Base-by-base conservation (phyloP, 371 early-diverging fungal species). In the Lichtheimia corymbifera region DNA sequence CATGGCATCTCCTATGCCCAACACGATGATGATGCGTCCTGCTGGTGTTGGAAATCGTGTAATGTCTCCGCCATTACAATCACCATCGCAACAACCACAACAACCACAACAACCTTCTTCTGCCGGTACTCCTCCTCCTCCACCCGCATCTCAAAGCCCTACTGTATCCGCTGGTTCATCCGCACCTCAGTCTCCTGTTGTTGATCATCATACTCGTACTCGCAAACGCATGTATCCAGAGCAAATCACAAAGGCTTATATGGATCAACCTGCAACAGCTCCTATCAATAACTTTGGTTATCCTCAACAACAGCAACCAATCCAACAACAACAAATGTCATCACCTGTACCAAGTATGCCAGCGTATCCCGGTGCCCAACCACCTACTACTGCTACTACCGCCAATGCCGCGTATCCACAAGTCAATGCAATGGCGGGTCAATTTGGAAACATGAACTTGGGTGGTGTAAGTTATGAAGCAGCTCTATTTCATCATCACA, bases 151-250 rank as follows among this genome's bases (percentile, higher is more conserved):
- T n/a, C 60, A 52, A 52, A 59, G 60, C 22, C 60, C 60, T 13
- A 52, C 53, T 12, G 24, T 59, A 15, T 52, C 59, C 4, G 28
- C 50, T n/a, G 60, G 42, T 5, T 59, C 60, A 13, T 52, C 60
- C 17, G 60, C 60, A 0, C 59, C 50, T 20, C 60, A 35, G 40
- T 62, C 28, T n/a, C 59, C 56, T 50, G 35, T 51, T 35, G 45
- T 61, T 35, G 72, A 79, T 7, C 68, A 71, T 44, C 72, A 73
- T 50, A 66, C 64, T 30, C 47, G 22, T 47, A 20, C 44, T 14
- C 72, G 68, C 25, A 85, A 85, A 71, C 70, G 87, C 54, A 74
- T 83, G 78, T 87, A 87, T 68, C 87, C 87, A 18, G 73, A 80
- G 20, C 79, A 82, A 62, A 82, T 77, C 18, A 64, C 73, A n/a